Evolutionary conservation across 768 basidiomycete genomes (phyloP).

Genomic region (Postia placenta): DNA sequence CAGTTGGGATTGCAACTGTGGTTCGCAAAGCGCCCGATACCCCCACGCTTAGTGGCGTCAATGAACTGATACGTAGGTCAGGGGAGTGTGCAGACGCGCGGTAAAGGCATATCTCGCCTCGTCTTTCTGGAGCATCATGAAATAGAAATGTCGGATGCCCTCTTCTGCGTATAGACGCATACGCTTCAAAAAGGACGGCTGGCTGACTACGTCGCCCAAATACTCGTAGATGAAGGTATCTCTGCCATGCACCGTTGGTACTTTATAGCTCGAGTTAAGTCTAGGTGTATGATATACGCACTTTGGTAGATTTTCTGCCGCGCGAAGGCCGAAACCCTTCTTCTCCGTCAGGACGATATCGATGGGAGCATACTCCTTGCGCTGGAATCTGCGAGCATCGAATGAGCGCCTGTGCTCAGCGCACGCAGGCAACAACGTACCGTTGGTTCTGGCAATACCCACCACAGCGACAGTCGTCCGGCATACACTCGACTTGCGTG

Average conservation of each 20-base stretch:
- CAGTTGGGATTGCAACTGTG: conserved; percentile 98
- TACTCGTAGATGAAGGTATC: conserved; percentile 97
- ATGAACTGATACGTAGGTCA: conserved; percentile 61
- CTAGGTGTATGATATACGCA: conserved; percentile 28
- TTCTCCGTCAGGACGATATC: conserved; percentile 90
- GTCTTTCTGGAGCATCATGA: conserved; percentile 99
- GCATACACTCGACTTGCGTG: conserved; percentile 95
- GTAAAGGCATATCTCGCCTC: conserved; percentile 51
- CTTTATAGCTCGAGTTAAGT: too few relatives aligned
- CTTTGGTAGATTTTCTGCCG: conserved; percentile 60
- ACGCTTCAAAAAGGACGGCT: conserved; percentile 80
- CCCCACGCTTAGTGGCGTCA: conserved; percentile 95
- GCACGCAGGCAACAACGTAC: conserved; percentile 31
- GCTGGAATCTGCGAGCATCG: conserved; percentile 66
- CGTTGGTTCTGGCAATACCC: conserved; percentile 88
- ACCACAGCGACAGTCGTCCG: conserved; percentile 81
- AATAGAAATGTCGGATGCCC: conserved; percentile 96
- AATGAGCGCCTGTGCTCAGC: not conserved
- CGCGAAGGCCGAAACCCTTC: conserved; percentile 93
- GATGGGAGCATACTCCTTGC: conserved; percentile 76
- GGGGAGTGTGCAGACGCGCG: not conserved
- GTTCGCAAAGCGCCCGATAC: conserved; percentile 95
- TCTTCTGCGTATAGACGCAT: conserved; percentile 93
- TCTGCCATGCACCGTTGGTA: conserved; percentile 35
- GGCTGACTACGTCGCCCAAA: conserved; percentile 91